Percentiles rank a stretch among this genome's conserved stretches.
Conservation (phyloP, 2,329 filamentous ascomycete species). For the Monosporascus sp. region DNA sequence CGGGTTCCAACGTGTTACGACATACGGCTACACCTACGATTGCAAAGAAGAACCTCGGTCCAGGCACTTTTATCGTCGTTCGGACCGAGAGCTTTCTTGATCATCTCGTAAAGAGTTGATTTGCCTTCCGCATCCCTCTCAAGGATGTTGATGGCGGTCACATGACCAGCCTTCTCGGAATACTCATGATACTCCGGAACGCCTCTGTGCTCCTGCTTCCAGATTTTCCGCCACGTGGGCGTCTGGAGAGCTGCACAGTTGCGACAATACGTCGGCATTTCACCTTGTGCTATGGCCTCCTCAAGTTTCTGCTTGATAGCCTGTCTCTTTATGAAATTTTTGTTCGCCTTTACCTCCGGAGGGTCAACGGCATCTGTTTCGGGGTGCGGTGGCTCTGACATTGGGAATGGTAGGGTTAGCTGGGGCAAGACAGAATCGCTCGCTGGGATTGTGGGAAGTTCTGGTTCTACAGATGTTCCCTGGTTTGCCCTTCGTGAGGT, state of each 20-base stretch:
- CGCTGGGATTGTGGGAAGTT: slow-evolving; percentile 34
- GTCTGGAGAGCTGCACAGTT: slow-evolving; percentile 96
- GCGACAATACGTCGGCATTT: slow-evolving; percentile 81
- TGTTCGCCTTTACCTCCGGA: slow-evolving; percentile 44
- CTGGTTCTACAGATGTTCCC: slow-evolving; percentile 19
- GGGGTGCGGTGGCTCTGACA: slow-evolving; percentile 36
- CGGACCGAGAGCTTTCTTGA: slow-evolving; percentile 66
- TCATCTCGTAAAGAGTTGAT: slow-evolving; percentile 63
- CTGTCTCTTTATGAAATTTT: slow-evolving; percentile 60
- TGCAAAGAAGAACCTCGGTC: slow-evolving; percentile 75
- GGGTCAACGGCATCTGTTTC: slow-evolving; percentile 36
- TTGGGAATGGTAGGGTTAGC: slow-evolving; percentile 24
- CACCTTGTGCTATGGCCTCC: slow-evolving; percentile 66
- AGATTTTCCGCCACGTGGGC: slow-evolving; percentile 92
- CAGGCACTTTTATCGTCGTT: slow-evolving; percentile 63
- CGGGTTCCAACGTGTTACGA: slow-evolving; percentile 1
- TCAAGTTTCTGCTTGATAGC: slow-evolving; percentile 56
- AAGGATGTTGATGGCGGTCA: slow-evolving; percentile 68
- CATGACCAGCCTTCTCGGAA: slow-evolving; percentile 65
- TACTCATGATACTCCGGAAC: slow-evolving; percentile 65
- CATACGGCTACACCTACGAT: slow-evolving; percentile 54
- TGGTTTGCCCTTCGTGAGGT: slow-evolving; percentile 12
- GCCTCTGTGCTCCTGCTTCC: slow-evolving; percentile 69
- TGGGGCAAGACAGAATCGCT: slow-evolving; percentile 39
- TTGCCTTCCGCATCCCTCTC: slow-evolving; percentile 58